Percentiles rank a stretch among this genome's conserved stretches.
Evolutionary conservation across 73 alveolate species (phyloP).

Genomic region (Paramecium bursaria): DNA sequence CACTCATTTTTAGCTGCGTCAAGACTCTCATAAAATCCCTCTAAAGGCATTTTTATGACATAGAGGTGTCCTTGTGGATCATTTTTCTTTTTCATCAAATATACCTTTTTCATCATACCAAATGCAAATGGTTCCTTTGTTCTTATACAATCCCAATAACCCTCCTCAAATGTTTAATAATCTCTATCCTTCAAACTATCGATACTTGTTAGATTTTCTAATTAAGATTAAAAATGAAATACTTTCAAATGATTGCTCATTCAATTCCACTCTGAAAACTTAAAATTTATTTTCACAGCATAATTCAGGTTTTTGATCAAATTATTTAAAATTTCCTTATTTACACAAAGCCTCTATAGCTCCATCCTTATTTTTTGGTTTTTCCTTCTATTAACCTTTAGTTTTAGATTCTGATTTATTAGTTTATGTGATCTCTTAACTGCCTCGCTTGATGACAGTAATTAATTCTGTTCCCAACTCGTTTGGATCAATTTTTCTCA

Average conservation of each 20-base stretch:
- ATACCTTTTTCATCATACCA: conserved; percentile 38
- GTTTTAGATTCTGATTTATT: conserved; percentile 16
- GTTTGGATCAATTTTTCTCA: not conserved
- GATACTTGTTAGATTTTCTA: not conserved
- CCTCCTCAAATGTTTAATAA: not conserved
- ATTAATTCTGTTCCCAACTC: not conserved
- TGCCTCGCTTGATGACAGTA: conserved; percentile 4
- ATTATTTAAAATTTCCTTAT: not conserved
- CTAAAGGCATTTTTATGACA: conserved; percentile 19
- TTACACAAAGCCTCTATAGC: conserved; percentile 43
- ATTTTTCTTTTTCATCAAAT: conserved; percentile 21
- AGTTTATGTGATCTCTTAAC: not conserved
- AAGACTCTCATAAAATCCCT: not conserved
- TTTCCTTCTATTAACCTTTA: not conserved
- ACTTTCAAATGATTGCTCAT: not conserved
- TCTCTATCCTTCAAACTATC: not conserved
- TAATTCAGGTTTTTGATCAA: not conserved
- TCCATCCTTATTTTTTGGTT: not conserved
- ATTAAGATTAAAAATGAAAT: not conserved
- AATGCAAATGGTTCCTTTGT: conserved; percentile 49
- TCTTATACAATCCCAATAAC: conserved; percentile 39
- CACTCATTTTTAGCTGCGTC: conserved; percentile 8
- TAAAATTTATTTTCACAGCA: not conserved
- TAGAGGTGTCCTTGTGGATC: not conserved
- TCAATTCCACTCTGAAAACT: not conserved